Evolutionary conservation across 2,329 filamentous ascomycete species (phyloP), one percentile per base, ranked within the genome.

Genomic region (Paraphoma sp.): DNA sequence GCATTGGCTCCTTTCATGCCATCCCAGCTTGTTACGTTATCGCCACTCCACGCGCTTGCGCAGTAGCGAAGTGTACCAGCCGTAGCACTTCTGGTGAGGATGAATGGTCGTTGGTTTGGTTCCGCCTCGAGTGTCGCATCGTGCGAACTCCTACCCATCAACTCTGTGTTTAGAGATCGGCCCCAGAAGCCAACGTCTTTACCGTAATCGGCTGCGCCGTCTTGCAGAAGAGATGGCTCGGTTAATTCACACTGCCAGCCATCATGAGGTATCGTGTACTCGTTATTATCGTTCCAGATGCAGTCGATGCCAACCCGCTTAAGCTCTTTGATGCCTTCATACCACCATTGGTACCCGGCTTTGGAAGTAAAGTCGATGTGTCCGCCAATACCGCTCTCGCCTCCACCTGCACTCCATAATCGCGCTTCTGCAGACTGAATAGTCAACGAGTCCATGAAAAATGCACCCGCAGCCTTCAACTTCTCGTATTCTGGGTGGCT

Each of bases 231-330:
- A 12, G 66, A 60, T 5, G 60, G 50, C 38, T 79, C 76, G 41
- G 86, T 81, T 0, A 90, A 78, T 0, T 85, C 83, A 49, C 87
- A 84, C 53, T 85, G 76, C 89, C 89, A 91, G 23, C 83, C 79
- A 56, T 92, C 89, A 57, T 85, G 81, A 0, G 86, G 83, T 2
- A 90, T 81, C 0, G 86, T 87, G 71, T 91, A 92, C 72, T 92
- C 89, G 63, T 91, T 92, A 74, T 92, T 92, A 70, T 92, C 89
- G 62, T 92, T 92, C 89, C 89, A 92, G 77, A 91, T 90, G 46
- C 83, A 88, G 62, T 91, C 88, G 53, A 92, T 88, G 1, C 89
- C 89, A 8, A 85, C 76, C 28, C 84, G 77, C 52, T 86, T 86
- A 1, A 92, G 79, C 48, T 81, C 82, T 56, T 84, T 82, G 8